Evolutionary conservation across 495 filamentous ascomycete genomes (phyloP), one percentile per base, ranked within the genome.

Genomic region (Annulohypoxylon nitens): DNA sequence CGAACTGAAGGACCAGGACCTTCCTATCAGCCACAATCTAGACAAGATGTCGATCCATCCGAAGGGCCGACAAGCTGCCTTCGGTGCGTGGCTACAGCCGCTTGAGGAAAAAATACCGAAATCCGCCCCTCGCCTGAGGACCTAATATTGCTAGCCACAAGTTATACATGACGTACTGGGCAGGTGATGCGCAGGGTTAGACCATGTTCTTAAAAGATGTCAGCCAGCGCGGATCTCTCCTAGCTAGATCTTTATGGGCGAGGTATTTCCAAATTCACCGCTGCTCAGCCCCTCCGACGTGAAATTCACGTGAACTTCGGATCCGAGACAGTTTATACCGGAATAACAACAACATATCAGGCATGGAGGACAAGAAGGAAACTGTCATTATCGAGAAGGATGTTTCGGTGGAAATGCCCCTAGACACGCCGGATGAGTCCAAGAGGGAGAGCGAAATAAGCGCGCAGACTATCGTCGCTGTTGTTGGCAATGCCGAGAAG

Each of bases 21-120:
- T 50, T 59, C 33, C 12, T 63, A 67, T 58, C 50, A 70, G 63
- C 67, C 63, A 67, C 67, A 67, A 61, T 64, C 63, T 75, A 75
- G 67, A 50, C 67, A 62, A 47, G 58, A 60, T 25, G 20, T 63
- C 58, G 50, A 67, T 64, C 25, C 62, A 37, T 45, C 63, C 67
- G 59, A 67, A 70, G 67, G 63, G 33, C 72, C 67, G 67, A 70
- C 58, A 48, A 10, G 57, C 18, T 14, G 30, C 43, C 34, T 39
- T 60, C 63, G 41, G 58, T 48, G 63, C 53, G 59, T 60, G 41
- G 25, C 20, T 25, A 41, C 36, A 36, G 30, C 18, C 39, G 12
- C 25, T 5, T 34, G 18, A 55, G 18, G 34, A 34, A 37, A 48
- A 61, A 67, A 26, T 70, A 67, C 72, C 72, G 72, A 70, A 30